A percentile compares a stretch with the other conserved stretches of the same genome.
These are phyloP conservation scores for Mucor sp. DNA, from an alignment of 371 early-diverging fungal species.

Conservation along the genomic window DNA sequence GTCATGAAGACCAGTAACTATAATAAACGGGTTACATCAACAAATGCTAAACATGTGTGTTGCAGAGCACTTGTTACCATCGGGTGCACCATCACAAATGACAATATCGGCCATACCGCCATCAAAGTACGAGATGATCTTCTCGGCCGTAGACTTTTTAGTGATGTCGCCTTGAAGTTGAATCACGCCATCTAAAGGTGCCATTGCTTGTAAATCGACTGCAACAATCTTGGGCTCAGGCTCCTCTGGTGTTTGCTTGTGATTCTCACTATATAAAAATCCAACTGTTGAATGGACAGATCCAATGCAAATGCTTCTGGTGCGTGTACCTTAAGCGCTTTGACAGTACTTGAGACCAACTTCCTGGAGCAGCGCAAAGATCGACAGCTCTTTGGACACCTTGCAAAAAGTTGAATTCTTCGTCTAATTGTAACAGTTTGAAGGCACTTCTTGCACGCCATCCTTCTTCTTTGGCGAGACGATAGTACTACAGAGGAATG, in stretches of 20 bases:
- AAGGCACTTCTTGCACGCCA: conserved; percentile 98
- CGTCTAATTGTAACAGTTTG: conserved; percentile 87
- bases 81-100: conserved; percentile 99
- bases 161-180: conserved; percentile 99
- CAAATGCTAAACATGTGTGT: no score
- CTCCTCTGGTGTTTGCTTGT: conserved; percentile 54
- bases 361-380: conserved; percentile 99
- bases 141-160: conserved; percentile 88
- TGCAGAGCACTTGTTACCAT: conserved; percentile 58
- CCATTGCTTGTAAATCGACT: conserved; percentile 99
- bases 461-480: conserved; percentile 96
- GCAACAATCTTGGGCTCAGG: conserved; percentile 87
- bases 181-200: conserved; percentile 92
- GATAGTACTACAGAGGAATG: conserved; percentile 70
- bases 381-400: conserved; percentile 94
- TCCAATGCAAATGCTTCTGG: not conserved
- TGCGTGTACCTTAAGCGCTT: conserved; percentile 41
- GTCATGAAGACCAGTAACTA: conserved; percentile 97
- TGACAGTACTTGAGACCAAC: conserved; percentile 98
- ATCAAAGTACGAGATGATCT: conserved; percentile 88
- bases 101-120: conserved; percentile 93
- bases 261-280: conserved; percentile 57
- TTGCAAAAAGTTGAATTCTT: conserved; percentile 73
- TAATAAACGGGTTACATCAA: no score
- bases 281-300: not conserved